Evolutionary conservation across 2,329 filamentous ascomycete species (phyloP), one percentile per base, ranked within the genome.

Genomic region (Aureobasidium musti): DNA sequence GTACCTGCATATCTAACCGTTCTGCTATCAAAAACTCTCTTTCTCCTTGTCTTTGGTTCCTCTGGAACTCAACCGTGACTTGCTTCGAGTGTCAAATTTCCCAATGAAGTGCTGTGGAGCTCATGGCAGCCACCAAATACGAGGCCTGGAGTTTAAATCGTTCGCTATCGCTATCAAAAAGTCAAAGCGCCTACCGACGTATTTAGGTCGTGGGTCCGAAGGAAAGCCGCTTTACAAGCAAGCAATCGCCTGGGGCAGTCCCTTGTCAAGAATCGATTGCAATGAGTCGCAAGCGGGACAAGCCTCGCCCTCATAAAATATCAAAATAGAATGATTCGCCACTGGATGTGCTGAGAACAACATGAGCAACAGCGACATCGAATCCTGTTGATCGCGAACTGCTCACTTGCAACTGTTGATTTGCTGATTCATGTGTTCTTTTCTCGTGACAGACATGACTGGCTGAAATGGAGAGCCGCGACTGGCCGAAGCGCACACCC

Each of bases 81-180:
- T 49, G 33, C 21, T 50, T 21, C 6, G 30, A 33, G 7, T 33
- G 13, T 50, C 59, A 50, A 63, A 63, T 63, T 50, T 49, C 45
- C 59, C 45, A 28, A 60, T 47, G 21, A 19, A 39, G 43, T 23
- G 45, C 43, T 23, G 59, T 63, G 59, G 59, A 50, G 28, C 41
- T 39, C 11, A 21, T 63, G 43, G 45, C 59, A 63, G 59, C 59
- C 59, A 63, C 59, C n/a, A 23, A 63, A 63, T 63, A 63, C 59
- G 59, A 63, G 17, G 59, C 41, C 33, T 39, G n/a, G 59, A 63
- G 59, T 63, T 50, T 63, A 63, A 60, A 21, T 50, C 35, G 28
- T 33, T 63, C 59, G 45, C 59, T 50, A 26, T 63, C 41, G 41
- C 43, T 28, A 50, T 23, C 30, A 8, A 35, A 10, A 2, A 50